A percentile compares a stretch with the other conserved stretches of the same genome.
phyloP scores from a whole-genome alignment of 306 rosid species.

The Benincasa hispida region DNA sequence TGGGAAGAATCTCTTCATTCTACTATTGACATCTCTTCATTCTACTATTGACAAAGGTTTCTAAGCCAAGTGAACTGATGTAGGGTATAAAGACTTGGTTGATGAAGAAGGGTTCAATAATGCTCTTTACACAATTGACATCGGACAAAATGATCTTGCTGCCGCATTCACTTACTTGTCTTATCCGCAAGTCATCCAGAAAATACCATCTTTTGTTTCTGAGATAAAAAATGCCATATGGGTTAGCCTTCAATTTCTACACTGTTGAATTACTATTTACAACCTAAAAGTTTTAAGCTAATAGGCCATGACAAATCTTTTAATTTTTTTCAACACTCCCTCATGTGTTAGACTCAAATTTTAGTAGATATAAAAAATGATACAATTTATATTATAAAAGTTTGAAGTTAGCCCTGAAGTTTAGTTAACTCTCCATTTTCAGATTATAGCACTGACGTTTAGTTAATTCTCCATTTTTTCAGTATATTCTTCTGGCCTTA shows the following conservation, averaged over 20 bases:
- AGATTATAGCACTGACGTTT: neutral
- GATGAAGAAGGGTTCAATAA: conserved; percentile 14
- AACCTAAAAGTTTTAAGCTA: neutral
- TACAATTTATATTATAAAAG: neutral
- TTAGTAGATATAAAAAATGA: neutral
- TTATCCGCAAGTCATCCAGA: conserved; percentile 12
- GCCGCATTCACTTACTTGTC: conserved; percentile 14
- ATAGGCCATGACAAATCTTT: neutral
- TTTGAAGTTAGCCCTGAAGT: neutral
- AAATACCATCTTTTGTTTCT: conserved; percentile 17
- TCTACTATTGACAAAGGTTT: neutral
- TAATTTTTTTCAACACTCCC: neutral
- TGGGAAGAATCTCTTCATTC: neutral
- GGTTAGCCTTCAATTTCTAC: conserved; percentile 9
- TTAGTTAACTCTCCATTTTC: neutral
- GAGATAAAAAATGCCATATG: conserved; percentile 16
- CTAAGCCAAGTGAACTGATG: neutral
- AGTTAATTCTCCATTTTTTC: no score
- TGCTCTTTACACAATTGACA: conserved; percentile 16
- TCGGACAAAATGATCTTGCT: conserved; percentile 25
- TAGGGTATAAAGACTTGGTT: conserved; percentile 15
- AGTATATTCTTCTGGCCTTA: neutral
- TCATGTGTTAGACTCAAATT: neutral
- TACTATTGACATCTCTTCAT: neutral
- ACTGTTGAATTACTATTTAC: neutral